These are phyloP conservation scores for Populus tremula DNA, from an alignment of 345 rosid species.

Conservation along the genomic window DNA sequence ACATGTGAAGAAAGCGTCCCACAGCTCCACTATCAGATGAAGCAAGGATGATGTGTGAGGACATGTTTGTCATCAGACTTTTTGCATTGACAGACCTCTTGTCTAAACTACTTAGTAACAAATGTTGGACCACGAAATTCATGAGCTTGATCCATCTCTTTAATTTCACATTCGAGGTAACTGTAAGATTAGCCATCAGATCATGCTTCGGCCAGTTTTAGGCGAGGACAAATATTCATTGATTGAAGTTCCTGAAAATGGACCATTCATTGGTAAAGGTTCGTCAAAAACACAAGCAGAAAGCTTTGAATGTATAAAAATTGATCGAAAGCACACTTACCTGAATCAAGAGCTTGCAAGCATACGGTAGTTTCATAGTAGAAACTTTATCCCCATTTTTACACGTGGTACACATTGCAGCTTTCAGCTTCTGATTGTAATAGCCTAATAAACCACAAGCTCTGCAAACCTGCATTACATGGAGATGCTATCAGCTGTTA, in stretches of 20 bases:
- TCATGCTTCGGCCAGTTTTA: slow-evolving; percentile 58
- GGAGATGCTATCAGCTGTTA: background rate
- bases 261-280: background rate
- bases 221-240: slow-evolving; percentile 73
- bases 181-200: background rate
- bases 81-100: background rate
- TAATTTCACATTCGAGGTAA: background rate
- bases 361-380: slow-evolving; percentile 82
- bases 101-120: background rate
- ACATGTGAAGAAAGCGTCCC: no score
- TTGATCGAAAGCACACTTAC: slow-evolving; percentile 23
- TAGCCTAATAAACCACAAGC: slow-evolving; percentile 88
- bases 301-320: background rate
- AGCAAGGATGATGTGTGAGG: no score
- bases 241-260: slow-evolving; percentile 72
- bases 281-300: background rate
- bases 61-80: background rate
- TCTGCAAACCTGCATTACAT: slow-evolving; percentile 64
- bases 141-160: background rate
- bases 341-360: slow-evolving; percentile 95
- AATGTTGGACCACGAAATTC: background rate
- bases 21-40: no score
- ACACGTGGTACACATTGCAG: slow-evolving; percentile 74
- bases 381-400: slow-evolving; percentile 76
- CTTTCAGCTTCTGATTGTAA: slow-evolving; percentile 70